Base-by-base conservation (phyloP, 2,329 filamentous ascomycete genomes). In the Trichoderma guizhouense region DNA sequence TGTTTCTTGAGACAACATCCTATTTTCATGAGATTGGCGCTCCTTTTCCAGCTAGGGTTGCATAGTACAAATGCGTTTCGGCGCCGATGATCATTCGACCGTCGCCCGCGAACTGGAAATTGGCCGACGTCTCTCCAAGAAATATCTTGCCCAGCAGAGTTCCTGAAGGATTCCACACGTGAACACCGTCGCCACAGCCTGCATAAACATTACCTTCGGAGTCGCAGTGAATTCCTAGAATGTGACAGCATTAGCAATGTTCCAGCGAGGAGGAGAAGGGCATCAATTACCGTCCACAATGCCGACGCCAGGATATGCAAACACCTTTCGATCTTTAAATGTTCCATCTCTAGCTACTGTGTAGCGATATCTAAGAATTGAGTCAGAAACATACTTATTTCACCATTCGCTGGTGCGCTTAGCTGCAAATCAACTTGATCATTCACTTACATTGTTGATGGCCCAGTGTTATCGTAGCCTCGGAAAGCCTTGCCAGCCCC, bases 111-210 rank as follows among this genome's bases (percentile, higher is more conserved):
- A 87, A 87, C 51, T 82, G 85, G 71, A 87, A 87, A 72, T 86
- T 86, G 0, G 84, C 81, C 3, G 82, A 80, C 0, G 83, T 83
- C 0, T 83, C 84, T 0, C 80, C 78, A 0, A 84, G 77, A 0
- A 83, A 47, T 11, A 86, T 83, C 60, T 82, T 82, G 5, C 85
- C 86, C 11, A 88, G 79, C 1, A 87, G 76, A 2, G 81, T 79
- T 1, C 85, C 86, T 0, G 80, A 80, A 1, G 82, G 74, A 8
- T 83, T 84, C 84, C 84, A 87, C 1, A 87, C 80, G 62, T 83
- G 83, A 12, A 87, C 76, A 4, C 85, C 86, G 72, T 87, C 85
- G 3, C 84, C 84, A 62, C 83, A 85, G 3, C 84, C 85, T 36
- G 82, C 79, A 77, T 86, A 87, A 0, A 88, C 82, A 68, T 87